phyloP scores from a whole-genome alignment of 345 rosid genomes.

The Bruguiera gymnorhiza region DNA sequence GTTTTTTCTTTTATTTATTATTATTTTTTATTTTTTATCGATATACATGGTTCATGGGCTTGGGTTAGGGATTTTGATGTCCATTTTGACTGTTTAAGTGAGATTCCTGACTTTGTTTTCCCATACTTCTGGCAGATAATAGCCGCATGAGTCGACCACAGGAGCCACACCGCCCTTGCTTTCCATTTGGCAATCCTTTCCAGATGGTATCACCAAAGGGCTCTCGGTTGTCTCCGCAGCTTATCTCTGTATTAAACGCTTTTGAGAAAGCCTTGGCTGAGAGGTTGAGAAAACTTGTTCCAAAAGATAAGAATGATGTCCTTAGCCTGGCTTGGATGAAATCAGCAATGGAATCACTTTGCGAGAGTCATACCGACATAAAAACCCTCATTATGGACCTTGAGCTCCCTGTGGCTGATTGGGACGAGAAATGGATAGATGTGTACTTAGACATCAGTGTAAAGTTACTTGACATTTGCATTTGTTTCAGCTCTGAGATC shows the following conservation, averaged over 20 bases:
- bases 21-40: not conserved
- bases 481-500: slow-evolving; percentile 76
- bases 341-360: slow-evolving; percentile 72
- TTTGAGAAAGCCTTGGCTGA: slow-evolving; percentile 66
- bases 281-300: slow-evolving; percentile 60
- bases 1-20: not conserved
- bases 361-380: slow-evolving; percentile 63
- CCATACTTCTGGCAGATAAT: slow-evolving; percentile 30
- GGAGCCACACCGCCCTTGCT: slow-evolving; percentile 70
- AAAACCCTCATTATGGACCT: slow-evolving; percentile 64
- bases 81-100: not conserved
- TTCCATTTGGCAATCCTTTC: slow-evolving; percentile 87
- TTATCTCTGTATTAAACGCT: slow-evolving; percentile 37
- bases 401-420: slow-evolving; percentile 75
- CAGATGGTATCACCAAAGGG: slow-evolving; percentile 68
- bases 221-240: slow-evolving; percentile 58
- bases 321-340: slow-evolving; percentile 85
- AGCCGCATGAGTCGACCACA: slow-evolving; percentile 70
- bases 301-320: slow-evolving; percentile 54
- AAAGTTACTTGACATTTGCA: slow-evolving; percentile 79
- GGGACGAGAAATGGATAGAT: slow-evolving; percentile 95
- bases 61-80: not conserved
- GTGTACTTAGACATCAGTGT: slow-evolving; percentile 82
- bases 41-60: not conserved
- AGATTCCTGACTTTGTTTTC: slow-evolving; percentile 1